These are phyloP conservation scores for sunflower (Helianthus annuus) DNA, from an alignment of 129 eudicot genomes.

Conservation along the genomic window DNA sequence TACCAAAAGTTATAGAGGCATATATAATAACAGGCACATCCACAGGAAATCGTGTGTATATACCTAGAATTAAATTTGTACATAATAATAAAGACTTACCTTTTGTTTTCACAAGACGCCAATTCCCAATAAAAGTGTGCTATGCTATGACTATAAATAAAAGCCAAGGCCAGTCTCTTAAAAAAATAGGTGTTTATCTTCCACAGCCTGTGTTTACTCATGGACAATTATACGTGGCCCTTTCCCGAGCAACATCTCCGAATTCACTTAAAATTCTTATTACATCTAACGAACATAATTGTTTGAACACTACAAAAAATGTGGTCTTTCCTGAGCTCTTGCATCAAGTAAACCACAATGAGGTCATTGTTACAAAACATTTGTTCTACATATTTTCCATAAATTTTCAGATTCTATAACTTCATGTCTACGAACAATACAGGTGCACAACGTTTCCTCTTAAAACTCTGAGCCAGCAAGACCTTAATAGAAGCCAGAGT, in stretches of 20 bases:
- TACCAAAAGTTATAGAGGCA: neutral
- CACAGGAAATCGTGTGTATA: neutral
- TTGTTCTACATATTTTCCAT: too few relatives aligned
- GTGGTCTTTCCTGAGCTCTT: too few relatives aligned
- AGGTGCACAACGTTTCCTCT: too few relatives aligned
- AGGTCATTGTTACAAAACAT: too few relatives aligned
- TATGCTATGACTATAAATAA: neutral
- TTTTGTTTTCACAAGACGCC: neutral
- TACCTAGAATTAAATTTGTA: neutral
- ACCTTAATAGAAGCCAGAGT: too few relatives aligned
- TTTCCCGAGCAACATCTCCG: neutral
- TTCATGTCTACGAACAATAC: too few relatives aligned
- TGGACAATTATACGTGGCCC: neutral
- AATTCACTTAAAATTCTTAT: neutral
- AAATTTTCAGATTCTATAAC: too few relatives aligned
- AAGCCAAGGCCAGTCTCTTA: neutral
- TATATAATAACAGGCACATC: neutral
- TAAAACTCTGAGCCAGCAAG: too few relatives aligned
- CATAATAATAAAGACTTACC: neutral
- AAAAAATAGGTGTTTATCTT: neutral
- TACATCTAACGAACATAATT: neutral
- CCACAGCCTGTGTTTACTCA: neutral
- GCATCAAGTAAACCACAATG: too few relatives aligned
- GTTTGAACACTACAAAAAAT: too few relatives aligned
- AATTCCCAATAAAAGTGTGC: neutral